Evolutionary conservation across 352 stramenopile species (phyloP).

Genomic region (Thraustochytrium striatum): DNA sequence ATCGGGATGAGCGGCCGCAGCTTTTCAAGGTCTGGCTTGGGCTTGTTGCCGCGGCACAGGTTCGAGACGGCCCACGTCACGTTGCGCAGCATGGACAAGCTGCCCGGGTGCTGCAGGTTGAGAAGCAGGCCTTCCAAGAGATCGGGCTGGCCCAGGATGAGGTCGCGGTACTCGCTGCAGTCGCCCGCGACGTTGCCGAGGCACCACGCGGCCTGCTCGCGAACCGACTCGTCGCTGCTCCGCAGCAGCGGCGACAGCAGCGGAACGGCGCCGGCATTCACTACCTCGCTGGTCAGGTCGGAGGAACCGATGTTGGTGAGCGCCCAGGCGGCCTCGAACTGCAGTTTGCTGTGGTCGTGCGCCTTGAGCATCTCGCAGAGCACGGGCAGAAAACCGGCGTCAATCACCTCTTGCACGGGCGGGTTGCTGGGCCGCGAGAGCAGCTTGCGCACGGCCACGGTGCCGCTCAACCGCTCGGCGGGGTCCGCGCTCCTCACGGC

Average conservation of each 20-base stretch:
- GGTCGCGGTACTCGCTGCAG: constrained; percentile 89
- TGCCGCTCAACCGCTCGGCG: neutral
- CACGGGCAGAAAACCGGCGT: constrained; percentile 90
- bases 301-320: constrained; percentile 99
- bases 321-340: constrained; percentile 98
- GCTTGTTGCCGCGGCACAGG: constrained; percentile 88
- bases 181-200: constrained; percentile 98
- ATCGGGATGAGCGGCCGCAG: constrained; percentile 90
- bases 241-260: constrained; percentile 92
- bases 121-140: constrained; percentile 83
- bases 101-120: constrained; percentile 86
- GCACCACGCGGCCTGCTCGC: constrained; percentile 90
- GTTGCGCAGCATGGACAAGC: constrained; percentile 95
- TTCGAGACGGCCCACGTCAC: constrained; percentile 98
- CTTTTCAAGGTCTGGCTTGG: constrained; percentile 91
- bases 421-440: constrained; percentile 97
- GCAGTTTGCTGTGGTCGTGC: constrained; percentile 84
- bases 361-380: constrained; percentile 96
- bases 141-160: constrained; percentile 82
- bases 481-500: neutral
- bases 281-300: constrained; percentile 94
- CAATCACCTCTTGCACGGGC: constrained; percentile 97
- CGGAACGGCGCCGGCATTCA: constrained; percentile 90
- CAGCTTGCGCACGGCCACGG: constrained; percentile 84
- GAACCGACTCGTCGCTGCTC: constrained; percentile 74